Evolutionary conservation across 176 grass and related monocot species (phyloP).

Genomic region (Avena insularis): DNA sequence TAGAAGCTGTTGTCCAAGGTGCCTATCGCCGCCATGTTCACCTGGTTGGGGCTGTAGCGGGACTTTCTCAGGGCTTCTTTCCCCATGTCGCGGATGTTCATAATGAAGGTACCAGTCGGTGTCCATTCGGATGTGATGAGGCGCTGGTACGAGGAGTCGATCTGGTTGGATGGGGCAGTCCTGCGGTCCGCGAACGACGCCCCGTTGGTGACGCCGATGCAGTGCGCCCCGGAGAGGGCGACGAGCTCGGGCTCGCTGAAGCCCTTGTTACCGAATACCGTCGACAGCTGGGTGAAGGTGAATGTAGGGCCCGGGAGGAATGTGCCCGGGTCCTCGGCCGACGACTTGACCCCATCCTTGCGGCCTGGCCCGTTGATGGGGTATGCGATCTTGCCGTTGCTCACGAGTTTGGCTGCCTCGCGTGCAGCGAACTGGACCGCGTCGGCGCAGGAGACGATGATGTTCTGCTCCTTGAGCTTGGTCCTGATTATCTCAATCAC

Average conservation of each 20-base stretch:
- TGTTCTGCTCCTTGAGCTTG: too few relatives aligned
- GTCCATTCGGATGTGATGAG: too few relatives aligned
- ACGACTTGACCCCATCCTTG: background rate
- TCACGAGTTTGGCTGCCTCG: background rate
- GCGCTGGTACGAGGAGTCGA: too few relatives aligned
- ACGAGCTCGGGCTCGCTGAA: background rate
- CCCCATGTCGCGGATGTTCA: too few relatives aligned
- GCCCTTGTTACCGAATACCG: too few relatives aligned
- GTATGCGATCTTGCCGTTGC: background rate
- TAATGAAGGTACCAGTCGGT: too few relatives aligned
- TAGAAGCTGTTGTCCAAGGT: slow-evolving; percentile 42
- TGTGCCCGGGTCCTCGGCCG: background rate
- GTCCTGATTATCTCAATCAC: too few relatives aligned
- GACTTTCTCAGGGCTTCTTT: too few relatives aligned
- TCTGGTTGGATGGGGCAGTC: too few relatives aligned
- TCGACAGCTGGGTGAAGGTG: background rate
- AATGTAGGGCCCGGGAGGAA: background rate
- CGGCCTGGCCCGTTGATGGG: background rate
- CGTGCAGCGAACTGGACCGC: background rate
- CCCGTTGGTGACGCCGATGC: background rate
- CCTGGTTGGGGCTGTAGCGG: background rate
- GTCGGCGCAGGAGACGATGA: background rate
- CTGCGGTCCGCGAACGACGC: too few relatives aligned
- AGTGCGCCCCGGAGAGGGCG: background rate
- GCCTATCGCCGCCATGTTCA: background rate